Evolutionary conservation across 805 yeast genomes (phyloP).

Genomic region (Pichia ethanolica): DNA sequence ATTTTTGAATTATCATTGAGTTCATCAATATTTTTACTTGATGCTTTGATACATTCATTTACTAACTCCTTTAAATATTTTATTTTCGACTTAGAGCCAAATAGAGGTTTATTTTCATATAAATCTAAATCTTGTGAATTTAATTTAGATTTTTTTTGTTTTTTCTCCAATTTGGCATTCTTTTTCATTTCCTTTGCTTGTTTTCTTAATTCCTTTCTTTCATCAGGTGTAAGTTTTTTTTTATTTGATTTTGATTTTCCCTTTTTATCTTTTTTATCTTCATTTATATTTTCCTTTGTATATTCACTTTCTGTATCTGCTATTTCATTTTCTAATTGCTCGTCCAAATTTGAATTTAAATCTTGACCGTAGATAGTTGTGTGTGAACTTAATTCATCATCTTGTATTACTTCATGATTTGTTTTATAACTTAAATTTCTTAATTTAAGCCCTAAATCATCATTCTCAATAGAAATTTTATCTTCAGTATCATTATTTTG

Average conservation of each 20-base stretch:
- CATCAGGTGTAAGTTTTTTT: neutral
- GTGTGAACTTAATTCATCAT: conserved; percentile 5
- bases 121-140: too few species aligned
- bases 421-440: neutral
- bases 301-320: neutral
- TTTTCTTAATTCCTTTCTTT: conserved; percentile 1
- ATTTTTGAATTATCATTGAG: conserved; percentile 11
- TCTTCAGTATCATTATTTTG: neutral
- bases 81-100: neutral
- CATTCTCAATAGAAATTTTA: neutral
- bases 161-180: neutral
- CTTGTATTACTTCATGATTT: neutral
- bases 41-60: neutral
- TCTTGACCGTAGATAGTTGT: conserved; percentile 4
- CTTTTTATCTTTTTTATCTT: neutral
- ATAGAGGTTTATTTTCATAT: neutral
- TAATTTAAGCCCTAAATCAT: neutral
- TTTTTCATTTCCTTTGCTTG: conserved; percentile 4
- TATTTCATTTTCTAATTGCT: neutral
- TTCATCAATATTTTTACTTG: neutral
- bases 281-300: too few species aligned
- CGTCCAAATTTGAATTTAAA: neutral
- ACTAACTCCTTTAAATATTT: neutral
- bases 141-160: neutral
- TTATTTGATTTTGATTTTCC: neutral